phyloP scores from a whole-genome alignment of 73 alveolate genomes.

The Paramecium octaurelia region DNA sequence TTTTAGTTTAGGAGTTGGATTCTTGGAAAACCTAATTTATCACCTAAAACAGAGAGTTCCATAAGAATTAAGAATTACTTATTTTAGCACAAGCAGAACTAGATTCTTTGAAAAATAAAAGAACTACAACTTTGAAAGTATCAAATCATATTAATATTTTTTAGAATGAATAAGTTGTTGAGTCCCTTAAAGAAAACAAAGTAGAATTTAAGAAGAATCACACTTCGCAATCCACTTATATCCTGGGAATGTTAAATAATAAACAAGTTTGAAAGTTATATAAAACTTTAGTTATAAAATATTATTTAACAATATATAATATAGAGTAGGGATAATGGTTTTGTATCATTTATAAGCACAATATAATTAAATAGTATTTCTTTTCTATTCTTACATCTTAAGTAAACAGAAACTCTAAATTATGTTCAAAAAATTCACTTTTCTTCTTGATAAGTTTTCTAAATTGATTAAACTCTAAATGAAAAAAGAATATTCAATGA shows the following conservation, averaged over 20 bases:
- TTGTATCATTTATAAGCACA: too few relatives aligned
- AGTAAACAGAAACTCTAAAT: too few relatives aligned
- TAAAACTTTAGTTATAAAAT: not conserved
- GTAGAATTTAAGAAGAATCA: not conserved
- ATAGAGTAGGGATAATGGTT: not conserved
- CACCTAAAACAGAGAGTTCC: not conserved
- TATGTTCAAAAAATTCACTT: too few relatives aligned
- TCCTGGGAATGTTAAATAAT: not conserved
- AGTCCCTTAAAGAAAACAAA: not conserved
- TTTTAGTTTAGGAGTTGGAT: conserved; percentile 7
- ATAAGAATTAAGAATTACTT: conserved; percentile 15
- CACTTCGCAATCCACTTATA: not conserved
- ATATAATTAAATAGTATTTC: too few relatives aligned
- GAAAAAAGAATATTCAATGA: too few relatives aligned
- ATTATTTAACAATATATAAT: not conserved
- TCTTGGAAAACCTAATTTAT: conserved; percentile 36
- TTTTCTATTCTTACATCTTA: too few relatives aligned
- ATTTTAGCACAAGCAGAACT: conserved; percentile 43
- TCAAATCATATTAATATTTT: not conserved
- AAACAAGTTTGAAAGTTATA: not conserved
- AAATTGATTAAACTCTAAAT: too few relatives aligned
- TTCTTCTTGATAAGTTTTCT: too few relatives aligned
- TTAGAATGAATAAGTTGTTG: not conserved
- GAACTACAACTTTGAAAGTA: not conserved
- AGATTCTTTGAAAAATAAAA: conserved; percentile 30